Base-by-base conservation (phyloP, 805 yeast species). In the Kodamaea neixiangensis region DNA sequence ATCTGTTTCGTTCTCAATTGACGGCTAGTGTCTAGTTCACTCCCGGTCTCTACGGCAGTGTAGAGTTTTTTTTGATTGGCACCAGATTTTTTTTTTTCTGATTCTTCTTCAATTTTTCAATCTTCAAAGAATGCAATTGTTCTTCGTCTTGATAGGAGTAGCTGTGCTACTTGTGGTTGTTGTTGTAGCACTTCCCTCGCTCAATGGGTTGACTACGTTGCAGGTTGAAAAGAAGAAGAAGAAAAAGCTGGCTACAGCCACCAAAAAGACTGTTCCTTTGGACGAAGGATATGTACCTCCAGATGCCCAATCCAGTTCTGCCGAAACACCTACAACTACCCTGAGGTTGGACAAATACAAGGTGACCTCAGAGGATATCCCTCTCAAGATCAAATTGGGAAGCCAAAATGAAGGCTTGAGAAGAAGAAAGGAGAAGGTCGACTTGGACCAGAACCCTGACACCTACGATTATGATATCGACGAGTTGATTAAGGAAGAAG, bases 141-240 rank as follows among this genome's bases (percentile, higher is more conserved):
- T 78, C 37, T 59, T 72, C 42, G 59, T 71, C 1, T 68, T 73
- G 25, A 31, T 80, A 9, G 46, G 75, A 2, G 54, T 80, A 13
- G 68, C 81, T n/a, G 54, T 75, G 5, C 60, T 78, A 14, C 65
- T 80, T 7, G 64, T 79, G 10, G 67, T 69, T 0, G 58, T 77
- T 18, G 61, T 79, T 2, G 46, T 77, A 10, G 58, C 70, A 9
- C 71, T 82, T 33, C 87, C 87, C 5, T 65, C 75, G 46, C 54
- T 77, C 11, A 74, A 81, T 4, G 84, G 84, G 3, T 61, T 82
- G 45, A 80, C 83, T 2, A 64, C 69, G 3, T 68, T 74, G 55
- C 70, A 73, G 46, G 56, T 73, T 9, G 64, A 68, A 14, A 61
- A 59, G 46, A 44, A 54, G 18, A 44, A 44, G 51, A 25, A 52